phyloP scores from a whole-genome alignment of 1,284 basidiomycete genomes.

The Xerocomus nothofagi region DNA sequence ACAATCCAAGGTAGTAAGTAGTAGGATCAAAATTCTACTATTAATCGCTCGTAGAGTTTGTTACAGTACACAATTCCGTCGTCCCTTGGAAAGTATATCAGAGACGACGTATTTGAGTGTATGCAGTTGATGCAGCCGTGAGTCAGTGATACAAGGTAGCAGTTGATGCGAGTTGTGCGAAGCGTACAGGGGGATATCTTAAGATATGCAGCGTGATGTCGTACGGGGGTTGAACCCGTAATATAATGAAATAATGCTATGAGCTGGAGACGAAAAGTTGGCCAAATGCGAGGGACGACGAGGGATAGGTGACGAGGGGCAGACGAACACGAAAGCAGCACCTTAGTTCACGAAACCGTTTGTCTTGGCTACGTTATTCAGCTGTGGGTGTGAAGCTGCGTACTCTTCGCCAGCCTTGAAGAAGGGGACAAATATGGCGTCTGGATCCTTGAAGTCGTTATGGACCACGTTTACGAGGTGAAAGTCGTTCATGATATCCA shows the following conservation, averaged over 20 bases:
- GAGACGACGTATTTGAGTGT: constrained; percentile 12
- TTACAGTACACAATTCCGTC: constrained; percentile 23
- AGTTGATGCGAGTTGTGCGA: constrained; percentile 44
- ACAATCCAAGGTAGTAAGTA: constrained; percentile 2
- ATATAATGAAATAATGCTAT: constrained; percentile 27
- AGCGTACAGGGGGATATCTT: constrained; percentile 22
- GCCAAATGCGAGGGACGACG: constrained; percentile 1
- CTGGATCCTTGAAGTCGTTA: constrained; percentile 88
- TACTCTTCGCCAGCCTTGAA: constrained; percentile 69
- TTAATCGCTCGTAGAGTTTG: constrained; percentile 24
- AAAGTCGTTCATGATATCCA: constrained; percentile 75
- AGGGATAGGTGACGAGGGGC: constrained; percentile 6
- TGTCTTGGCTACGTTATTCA: constrained; percentile 18
- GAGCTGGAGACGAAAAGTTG: constrained; percentile 11
- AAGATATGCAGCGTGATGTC: constrained; percentile 20
- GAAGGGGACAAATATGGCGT: constrained; percentile 89
- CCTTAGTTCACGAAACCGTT: constrained; percentile 36
- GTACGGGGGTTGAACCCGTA: constrained; percentile 76
- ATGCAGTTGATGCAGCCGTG: constrained; percentile 46
- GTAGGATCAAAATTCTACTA: constrained; percentile 19
- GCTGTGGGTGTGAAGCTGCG: constrained; percentile 40
- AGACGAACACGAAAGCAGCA: neutral
- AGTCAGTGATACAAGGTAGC: constrained; percentile 32
- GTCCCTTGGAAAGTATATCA: constrained; percentile 21
- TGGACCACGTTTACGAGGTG: constrained; percentile 97